Percentiles rank a stretch among this genome's conserved stretches.
These are phyloP conservation scores for Geoglossum glabrum DNA, from an alignment of 495 filamentous ascomycete genomes.

Conservation along the genomic window DNA sequence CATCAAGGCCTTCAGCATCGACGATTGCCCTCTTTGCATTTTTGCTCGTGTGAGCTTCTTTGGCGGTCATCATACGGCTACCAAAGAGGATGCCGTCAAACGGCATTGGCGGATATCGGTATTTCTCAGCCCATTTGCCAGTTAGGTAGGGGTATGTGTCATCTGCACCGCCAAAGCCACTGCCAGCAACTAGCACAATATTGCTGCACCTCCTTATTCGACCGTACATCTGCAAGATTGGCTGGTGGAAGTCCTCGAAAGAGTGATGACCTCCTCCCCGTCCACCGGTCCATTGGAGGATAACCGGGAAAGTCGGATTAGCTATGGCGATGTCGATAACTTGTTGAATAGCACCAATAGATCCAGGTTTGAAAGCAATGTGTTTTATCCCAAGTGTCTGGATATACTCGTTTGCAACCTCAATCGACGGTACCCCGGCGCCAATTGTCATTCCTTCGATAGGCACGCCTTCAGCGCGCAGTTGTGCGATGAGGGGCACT, in stretches of 20 bases:
- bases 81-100: constrained; percentile 82
- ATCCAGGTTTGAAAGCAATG: constrained; percentile 88
- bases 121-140: constrained; percentile 65
- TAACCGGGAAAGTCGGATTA: constrained; percentile 72
- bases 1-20: constrained; percentile 72
- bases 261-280: constrained; percentile 90
- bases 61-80: constrained; percentile 84
- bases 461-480: constrained; percentile 74
- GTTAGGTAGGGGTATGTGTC: constrained; percentile 90
- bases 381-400: constrained; percentile 86
- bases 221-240: constrained; percentile 78
- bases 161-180: constrained; percentile 77
- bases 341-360: constrained; percentile 67
- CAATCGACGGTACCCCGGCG: constrained; percentile 82
- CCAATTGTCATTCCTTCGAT: constrained; percentile 91
- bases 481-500: constrained; percentile 69
- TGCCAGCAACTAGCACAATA: constrained; percentile 73
- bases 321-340: constrained; percentile 87
- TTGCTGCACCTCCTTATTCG: constrained; percentile 66
- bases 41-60: constrained; percentile 82
- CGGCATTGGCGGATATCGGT: constrained; percentile 83
- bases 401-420: constrained; percentile 87
- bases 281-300: constrained; percentile 89
- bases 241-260: constrained; percentile 87
- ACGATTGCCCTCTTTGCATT: constrained; percentile 91